Evolutionary conservation across 805 yeast species (phyloP), one percentile per base, ranked within the genome.

Genomic region (Saturnispora ahearnii): DNA sequence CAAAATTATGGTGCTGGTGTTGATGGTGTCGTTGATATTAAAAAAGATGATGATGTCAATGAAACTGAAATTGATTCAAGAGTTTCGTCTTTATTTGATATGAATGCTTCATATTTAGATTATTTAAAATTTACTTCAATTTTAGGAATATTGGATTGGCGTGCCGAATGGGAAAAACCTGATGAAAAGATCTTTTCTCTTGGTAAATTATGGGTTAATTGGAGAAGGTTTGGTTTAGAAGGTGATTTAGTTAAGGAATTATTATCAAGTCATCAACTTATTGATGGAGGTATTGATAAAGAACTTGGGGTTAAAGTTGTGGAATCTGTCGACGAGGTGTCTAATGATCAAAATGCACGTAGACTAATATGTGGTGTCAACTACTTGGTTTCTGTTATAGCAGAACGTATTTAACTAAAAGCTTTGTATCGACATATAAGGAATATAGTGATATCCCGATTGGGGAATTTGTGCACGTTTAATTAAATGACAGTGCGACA

Each of bases 201-300:
- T 31, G 51, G 60, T 29, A 61, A 60, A 41, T 50, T 62, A n/a
- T 64, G 65, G 51, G 52, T 66, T 29, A 67, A 63, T 47, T 65
- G 65, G 53, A 64, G 64, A 50, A 40, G 62, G 43, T 55, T 61
- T 47, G 67, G 68, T 1, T 47, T 54, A 24, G 29, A 52, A 21
- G 64, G 66, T 9, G 38, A 49, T 10, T 24, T 57, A n/a, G 51
- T 38, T 24, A 51, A 18, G 24, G 51, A 53, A 37, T 54, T 45
- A 13, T 21, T 46, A 22, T 24, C 24, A 24, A 52, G 45, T 9
- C 47, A 29, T n/a, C 11, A 4, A 3, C 48, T 42, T 28, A 33
- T 40, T 13, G 50, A 49, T 12, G 50, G 52, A 4, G 21, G 21
- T 13, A 38, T 30, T 21, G 53, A 55, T 44, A 1, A 29, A 4